phyloP scores from a whole-genome alignment of 2,329 filamentous ascomycete genomes.

The Lasiodiplodia hormozganensis region DNA sequence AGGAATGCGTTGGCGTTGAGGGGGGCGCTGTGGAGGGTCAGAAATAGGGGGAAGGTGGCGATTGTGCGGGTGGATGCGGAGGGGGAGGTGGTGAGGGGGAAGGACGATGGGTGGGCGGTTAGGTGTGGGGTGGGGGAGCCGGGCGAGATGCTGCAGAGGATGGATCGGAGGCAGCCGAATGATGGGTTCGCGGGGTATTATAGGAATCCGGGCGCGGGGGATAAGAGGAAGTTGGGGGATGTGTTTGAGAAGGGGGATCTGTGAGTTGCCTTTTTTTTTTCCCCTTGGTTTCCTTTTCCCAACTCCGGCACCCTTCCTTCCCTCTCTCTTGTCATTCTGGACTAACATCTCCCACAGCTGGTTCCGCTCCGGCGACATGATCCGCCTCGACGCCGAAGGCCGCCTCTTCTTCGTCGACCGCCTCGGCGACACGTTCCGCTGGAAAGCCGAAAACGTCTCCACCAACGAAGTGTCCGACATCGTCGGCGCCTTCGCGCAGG shows the following conservation, averaged over 20 bases:
- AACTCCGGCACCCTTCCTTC: neutral
- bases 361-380: conserved; percentile 57
- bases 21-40: conserved; percentile 45
- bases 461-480: conserved; percentile 57
- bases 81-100: conserved; percentile 43
- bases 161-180: conserved; percentile 39
- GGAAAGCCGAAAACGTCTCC: conserved; percentile 58
- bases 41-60: conserved; percentile 39
- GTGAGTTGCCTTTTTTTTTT: conserved; percentile 35
- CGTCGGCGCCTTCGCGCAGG: conserved; percentile 51
- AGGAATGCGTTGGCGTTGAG: conserved; percentile 43
- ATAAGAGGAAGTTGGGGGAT: conserved; percentile 40
- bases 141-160: conserved; percentile 43
- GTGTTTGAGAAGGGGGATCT: conserved; percentile 49
- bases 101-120: conserved; percentile 42
- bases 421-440: conserved; percentile 58
- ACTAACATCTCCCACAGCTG: conserved; percentile 41
- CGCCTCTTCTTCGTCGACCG: conserved; percentile 58
- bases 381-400: conserved; percentile 53
- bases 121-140: conserved; percentile 42
- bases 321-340: no score
- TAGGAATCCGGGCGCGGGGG: conserved; percentile 43
- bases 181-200: conserved; percentile 40
- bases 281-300: no score
- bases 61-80: conserved; percentile 44